A percentile compares a stretch with the other conserved stretches of the same genome.
These are phyloP conservation scores for Diaporthe destruens DNA, from an alignment of 2,329 filamentous ascomycete genomes.

Conservation along the genomic window DNA sequence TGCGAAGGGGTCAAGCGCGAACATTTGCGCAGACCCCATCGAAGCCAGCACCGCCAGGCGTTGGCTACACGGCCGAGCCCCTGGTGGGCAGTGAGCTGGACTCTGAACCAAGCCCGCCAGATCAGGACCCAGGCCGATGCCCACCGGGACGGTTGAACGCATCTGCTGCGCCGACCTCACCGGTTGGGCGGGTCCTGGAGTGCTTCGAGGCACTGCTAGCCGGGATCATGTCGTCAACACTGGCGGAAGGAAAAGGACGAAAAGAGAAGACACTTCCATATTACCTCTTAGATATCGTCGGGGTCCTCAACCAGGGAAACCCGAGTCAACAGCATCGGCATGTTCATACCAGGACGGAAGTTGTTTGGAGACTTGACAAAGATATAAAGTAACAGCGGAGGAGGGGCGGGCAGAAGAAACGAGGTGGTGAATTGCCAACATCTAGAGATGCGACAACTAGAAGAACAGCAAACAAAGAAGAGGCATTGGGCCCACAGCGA, in stretches of 20 bases:
- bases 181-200: background rate
- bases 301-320: background rate
- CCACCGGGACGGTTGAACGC: background rate
- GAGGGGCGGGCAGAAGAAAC: background rate
- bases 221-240: background rate
- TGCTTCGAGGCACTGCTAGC: background rate
- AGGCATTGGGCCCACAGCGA: slow-evolving; percentile 16
- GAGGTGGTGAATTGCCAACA: slow-evolving; percentile 22
- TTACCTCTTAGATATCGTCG: slow-evolving; percentile 1
- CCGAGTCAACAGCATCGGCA: slow-evolving; percentile 25
- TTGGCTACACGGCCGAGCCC: background rate
- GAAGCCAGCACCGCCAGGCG: background rate
- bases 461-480: slow-evolving; percentile 1
- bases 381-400: background rate
- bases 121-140: background rate
- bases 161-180: slow-evolving; percentile 21
- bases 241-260: background rate
- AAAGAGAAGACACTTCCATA: slow-evolving; percentile 8
- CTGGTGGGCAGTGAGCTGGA: background rate
- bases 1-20: background rate
- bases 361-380: background rate
- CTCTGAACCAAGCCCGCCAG: background rate
- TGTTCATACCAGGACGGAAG: background rate
- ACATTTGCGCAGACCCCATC: background rate
- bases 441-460: slow-evolving; percentile 20